A percentile compares a stretch with the other conserved stretches of the same genome.
These are phyloP conservation scores for Cutaneotrichosporon spelunceum DNA, from an alignment of 1,284 basidiomycete genomes.

Conservation along the genomic window DNA sequence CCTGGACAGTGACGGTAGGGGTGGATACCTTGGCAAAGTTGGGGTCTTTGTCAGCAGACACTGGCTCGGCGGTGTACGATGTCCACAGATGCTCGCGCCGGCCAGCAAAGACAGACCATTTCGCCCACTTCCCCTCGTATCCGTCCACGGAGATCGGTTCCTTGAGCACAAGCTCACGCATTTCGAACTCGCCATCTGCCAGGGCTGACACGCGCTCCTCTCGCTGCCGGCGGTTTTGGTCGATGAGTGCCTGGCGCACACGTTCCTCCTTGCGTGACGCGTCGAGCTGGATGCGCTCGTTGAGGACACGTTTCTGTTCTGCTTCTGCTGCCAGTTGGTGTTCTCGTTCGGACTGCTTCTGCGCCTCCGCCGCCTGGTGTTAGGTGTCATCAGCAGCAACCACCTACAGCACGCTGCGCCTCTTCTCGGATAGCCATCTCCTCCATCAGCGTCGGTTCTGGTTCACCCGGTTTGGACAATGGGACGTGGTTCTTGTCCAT, in stretches of 20 bases:
- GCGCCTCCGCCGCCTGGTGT: slow-evolving; percentile 34
- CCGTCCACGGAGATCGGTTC: slow-evolving; percentile 36
- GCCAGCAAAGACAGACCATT: slow-evolving; percentile 46
- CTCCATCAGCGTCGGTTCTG: slow-evolving; percentile 47
- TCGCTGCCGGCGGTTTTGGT: slow-evolving; percentile 24
- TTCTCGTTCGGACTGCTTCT: slow-evolving; percentile 32
- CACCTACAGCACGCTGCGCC: slow-evolving; percentile 44
- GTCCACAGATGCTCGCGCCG: slow-evolving; percentile 46
- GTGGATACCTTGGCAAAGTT: slow-evolving; percentile 54
- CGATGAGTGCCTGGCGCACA: slow-evolving; percentile 23
- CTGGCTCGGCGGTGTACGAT: slow-evolving; percentile 45
- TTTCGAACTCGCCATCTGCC: slow-evolving; percentile 43
- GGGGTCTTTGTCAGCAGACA: slow-evolving; percentile 53
- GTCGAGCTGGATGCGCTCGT: slow-evolving; percentile 43
- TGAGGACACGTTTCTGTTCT: slow-evolving; percentile 30
- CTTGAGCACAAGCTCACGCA: slow-evolving; percentile 37
- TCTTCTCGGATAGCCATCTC: slow-evolving; percentile 50
- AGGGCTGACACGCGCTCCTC: slow-evolving; percentile 34
- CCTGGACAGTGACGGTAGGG: slow-evolving; percentile 39
- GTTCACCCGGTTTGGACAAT: slow-evolving; percentile 38
- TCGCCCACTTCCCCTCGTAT: slow-evolving; percentile 36
- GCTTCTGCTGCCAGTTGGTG: slow-evolving; percentile 21
- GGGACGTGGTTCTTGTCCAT: slow-evolving; percentile 46
- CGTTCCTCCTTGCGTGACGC: slow-evolving; percentile 39
- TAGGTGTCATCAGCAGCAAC: not conserved